Percentiles rank a stretch among this genome's conserved stretches.
phyloP scores from a whole-genome alignment of 2,329 filamentous ascomycete genomes.

The Arachnopeziza araneosa region DNA sequence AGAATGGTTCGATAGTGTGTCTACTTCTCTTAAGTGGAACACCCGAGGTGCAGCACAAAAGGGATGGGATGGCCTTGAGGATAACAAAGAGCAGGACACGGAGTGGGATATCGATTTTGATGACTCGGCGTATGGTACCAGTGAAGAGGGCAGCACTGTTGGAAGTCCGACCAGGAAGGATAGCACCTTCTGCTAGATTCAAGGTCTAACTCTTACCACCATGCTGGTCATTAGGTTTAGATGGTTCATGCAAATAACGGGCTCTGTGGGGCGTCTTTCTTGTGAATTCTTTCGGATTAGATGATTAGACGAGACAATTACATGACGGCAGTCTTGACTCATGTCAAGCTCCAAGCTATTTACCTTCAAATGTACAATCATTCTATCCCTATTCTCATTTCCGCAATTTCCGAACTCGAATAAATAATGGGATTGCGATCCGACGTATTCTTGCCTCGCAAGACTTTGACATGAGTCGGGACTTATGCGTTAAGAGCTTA shows the following conservation, averaged over 20 bases:
- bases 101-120: conserved; percentile 97
- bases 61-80: conserved; percentile 55
- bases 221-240: background rate
- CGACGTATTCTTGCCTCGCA: no score
- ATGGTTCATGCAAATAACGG: background rate
- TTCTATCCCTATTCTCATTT: no score
- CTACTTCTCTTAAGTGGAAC: conserved; percentile 90
- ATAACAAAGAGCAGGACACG: conserved; percentile 43
- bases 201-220: background rate
- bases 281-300: background rate
- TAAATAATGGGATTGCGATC: no score
- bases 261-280: background rate
- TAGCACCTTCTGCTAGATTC: background rate
- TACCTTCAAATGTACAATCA: background rate
- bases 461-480: no score
- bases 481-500: no score
- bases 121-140: conserved; percentile 66
- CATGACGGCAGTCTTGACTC: background rate
- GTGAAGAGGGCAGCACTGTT: conserved; percentile 64
- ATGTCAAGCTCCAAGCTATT: background rate
- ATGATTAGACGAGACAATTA: background rate
- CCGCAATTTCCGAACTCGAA: no score
- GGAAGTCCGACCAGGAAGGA: conserved; percentile 47
- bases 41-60: conserved; percentile 89
- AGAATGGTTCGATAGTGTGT: conserved; percentile 97